Conservation (phyloP, 2,329 filamentous ascomycete species). For the Ceratocystis smalleyi region DNA sequence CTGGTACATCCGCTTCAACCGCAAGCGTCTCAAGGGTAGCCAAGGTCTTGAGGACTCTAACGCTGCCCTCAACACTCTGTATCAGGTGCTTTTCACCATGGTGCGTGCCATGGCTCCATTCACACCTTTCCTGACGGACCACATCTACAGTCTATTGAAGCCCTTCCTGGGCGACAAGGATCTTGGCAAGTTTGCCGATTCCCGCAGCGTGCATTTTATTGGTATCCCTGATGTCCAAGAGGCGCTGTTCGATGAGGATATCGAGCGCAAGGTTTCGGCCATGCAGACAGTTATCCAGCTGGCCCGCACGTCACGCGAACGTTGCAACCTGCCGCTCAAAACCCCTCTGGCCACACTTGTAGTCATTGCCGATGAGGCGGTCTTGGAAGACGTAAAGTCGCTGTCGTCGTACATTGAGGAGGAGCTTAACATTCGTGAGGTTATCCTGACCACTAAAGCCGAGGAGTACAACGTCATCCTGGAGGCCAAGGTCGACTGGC, state of each 20-base stretch:
- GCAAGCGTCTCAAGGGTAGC: conserved; percentile 69
- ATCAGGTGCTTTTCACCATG: conserved; percentile 75
- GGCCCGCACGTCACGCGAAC: conserved; percentile 62
- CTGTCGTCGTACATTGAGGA: conserved; percentile 68
- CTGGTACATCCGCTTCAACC: conserved; percentile 86
- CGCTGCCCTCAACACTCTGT: conserved; percentile 73
- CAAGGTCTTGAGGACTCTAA: conserved; percentile 52
- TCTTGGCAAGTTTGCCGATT: conserved; percentile 47
- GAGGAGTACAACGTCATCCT: conserved; percentile 73
- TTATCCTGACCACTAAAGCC: conserved; percentile 69
- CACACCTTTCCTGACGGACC: conserved; percentile 78
- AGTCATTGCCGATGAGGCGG: conserved; percentile 61
- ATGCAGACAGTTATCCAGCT: conserved; percentile 89
- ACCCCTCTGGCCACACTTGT: conserved; percentile 69
- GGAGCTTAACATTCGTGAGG: conserved; percentile 68
- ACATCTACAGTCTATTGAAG: conserved; percentile 67
- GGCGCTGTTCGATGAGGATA: conserved; percentile 63
- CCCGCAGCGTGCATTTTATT: conserved; percentile 73
- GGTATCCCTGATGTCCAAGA: conserved; percentile 66
- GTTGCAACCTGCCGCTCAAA: conserved; percentile 62
- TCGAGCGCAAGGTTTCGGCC: conserved; percentile 62
- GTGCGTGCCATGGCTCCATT: conserved; percentile 71
- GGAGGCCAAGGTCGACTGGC: conserved; percentile 70
- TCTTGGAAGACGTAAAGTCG: conserved; percentile 62
- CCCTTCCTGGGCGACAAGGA: conserved; percentile 53